phyloP scores from a whole-genome alignment of 371 early-diverging fungal genomes.

The Lichtheimia corymbifera region DNA sequence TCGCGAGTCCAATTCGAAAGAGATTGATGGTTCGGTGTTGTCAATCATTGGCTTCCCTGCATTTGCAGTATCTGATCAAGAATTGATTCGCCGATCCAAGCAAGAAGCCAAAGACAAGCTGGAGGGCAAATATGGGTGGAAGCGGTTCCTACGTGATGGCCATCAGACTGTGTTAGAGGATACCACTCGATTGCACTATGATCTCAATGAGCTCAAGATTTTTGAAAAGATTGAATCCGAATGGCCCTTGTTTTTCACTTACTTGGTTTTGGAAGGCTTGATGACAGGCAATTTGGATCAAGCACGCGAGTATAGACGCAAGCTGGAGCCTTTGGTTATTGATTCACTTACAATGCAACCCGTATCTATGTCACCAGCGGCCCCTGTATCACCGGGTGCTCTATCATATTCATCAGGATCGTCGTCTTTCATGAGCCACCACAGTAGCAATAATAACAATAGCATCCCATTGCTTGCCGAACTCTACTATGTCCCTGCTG shows the following conservation, averaged over 20 bases:
- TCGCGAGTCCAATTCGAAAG: conserved; percentile 87
- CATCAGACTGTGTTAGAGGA: conserved; percentile 88
- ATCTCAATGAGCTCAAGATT: conserved; percentile 81
- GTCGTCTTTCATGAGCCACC: background rate
- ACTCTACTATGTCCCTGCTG: conserved; percentile 79
- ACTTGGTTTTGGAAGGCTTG: conserved; percentile 82
- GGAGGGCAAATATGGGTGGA: conserved; percentile 84
- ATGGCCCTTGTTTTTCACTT: conserved; percentile 93
- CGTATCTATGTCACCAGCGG: conserved; percentile 23
- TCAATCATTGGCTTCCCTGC: conserved; percentile 90
- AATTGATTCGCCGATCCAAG: conserved; percentile 65
- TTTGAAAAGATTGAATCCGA: conserved; percentile 90
- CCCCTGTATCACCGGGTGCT: conserved; percentile 12
- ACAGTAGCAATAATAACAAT: background rate
- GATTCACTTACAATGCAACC: conserved; percentile 61
- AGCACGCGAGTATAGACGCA: conserved; percentile 71
- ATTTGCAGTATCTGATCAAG: conserved; percentile 80
- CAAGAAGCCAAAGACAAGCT: conserved; percentile 82
- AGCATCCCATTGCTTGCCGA: conserved; percentile 71
- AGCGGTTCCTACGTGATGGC: conserved; percentile 89
- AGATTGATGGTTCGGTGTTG: conserved; percentile 86
- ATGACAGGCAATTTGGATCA: conserved; percentile 71
- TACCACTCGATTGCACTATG: conserved; percentile 77
- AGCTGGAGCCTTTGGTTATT: conserved; percentile 71
- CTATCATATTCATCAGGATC: conserved; percentile 10